Percentiles rank a stretch among this genome's conserved stretches.
Evolutionary conservation across 2,329 filamentous ascomycete genomes (phyloP).

Genomic region (Hymenoscyphus occultus): DNA sequence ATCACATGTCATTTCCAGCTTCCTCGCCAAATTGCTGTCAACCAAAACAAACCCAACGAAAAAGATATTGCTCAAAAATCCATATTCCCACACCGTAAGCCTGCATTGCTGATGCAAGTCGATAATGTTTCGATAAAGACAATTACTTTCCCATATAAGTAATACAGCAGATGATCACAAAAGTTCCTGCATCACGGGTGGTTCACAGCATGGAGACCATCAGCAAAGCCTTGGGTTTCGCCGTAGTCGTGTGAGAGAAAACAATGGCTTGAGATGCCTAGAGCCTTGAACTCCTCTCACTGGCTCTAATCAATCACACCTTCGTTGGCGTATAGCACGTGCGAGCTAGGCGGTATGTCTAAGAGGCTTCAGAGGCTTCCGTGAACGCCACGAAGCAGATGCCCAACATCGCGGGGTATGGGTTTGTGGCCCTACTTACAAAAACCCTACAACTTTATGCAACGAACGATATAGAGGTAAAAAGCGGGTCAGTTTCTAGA

Average conservation of each 20-base stretch:
- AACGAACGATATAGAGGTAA: no score
- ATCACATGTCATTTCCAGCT: neutral
- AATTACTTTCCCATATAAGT: neutral
- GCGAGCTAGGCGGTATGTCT: neutral
- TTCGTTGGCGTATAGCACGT: neutral
- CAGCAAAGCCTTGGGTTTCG: neutral
- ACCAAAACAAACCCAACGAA: neutral
- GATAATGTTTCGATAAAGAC: neutral
- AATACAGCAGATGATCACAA: neutral
- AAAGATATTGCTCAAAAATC: neutral
- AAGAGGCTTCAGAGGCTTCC: constrained; percentile 2
- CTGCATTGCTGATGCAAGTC: neutral
- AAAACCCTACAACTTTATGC: no score
- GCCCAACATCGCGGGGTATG: neutral
- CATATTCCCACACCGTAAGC: neutral
- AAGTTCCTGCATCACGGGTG: neutral
- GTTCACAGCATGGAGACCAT: neutral
- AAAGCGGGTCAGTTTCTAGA: neutral
- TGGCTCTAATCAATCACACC: neutral
- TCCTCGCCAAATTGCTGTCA: neutral
- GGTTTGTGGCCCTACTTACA: neutral
- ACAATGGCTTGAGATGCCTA: neutral
- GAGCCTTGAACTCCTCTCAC: neutral
- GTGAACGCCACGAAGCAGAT: neutral
- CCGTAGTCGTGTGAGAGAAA: neutral